A percentile compares a stretch with the other conserved stretches of the same genome.
These are phyloP conservation scores for Durio zibethinus DNA, from an alignment of 345 rosid species.

Conservation along the genomic window DNA sequence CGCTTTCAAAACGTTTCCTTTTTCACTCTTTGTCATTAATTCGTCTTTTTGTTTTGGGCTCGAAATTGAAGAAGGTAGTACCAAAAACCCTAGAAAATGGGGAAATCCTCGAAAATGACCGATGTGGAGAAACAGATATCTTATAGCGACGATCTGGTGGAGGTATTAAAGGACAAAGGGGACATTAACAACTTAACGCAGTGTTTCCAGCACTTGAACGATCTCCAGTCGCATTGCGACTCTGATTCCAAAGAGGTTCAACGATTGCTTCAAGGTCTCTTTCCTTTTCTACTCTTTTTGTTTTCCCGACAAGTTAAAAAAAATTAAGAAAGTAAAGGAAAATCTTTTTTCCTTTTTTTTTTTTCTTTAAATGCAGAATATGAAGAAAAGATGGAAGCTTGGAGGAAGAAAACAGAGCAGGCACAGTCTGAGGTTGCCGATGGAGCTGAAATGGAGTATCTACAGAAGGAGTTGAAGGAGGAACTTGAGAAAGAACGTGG, in stretches of 20 bases:
- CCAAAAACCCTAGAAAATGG: constrained; percentile 17
- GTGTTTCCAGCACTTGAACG: constrained; percentile 1
- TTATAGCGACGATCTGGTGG: constrained; percentile 12
- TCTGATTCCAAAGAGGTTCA: constrained; percentile 4
- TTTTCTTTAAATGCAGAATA: too few species aligned
- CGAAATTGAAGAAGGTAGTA: not conserved
- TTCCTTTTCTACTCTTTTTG: not conserved
- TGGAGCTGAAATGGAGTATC: constrained; percentile 45
- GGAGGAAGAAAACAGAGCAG: constrained; percentile 61
- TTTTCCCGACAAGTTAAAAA: not conserved
- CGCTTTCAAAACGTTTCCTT: not conserved
- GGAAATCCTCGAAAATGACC: constrained; percentile 6
- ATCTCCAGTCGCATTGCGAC: constrained; percentile 7
- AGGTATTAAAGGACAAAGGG: constrained; percentile 7
- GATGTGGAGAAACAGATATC: constrained; percentile 11
- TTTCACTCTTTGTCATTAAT: not conserved
- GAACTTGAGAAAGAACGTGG: constrained; percentile 47
- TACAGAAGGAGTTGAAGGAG: constrained; percentile 56
- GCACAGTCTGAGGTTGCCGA: constrained; percentile 42
- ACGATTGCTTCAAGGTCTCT: constrained; percentile 1
- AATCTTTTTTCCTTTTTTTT: not conserved
- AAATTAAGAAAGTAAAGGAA: too few species aligned
- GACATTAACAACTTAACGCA: not conserved
- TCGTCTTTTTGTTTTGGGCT: not conserved
- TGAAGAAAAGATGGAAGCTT: too few species aligned